A percentile compares a stretch with the other conserved stretches of the same genome.
Evolutionary conservation across 2,329 filamentous ascomycete species (phyloP).

Genomic region (Hypomyces perniciosus): DNA sequence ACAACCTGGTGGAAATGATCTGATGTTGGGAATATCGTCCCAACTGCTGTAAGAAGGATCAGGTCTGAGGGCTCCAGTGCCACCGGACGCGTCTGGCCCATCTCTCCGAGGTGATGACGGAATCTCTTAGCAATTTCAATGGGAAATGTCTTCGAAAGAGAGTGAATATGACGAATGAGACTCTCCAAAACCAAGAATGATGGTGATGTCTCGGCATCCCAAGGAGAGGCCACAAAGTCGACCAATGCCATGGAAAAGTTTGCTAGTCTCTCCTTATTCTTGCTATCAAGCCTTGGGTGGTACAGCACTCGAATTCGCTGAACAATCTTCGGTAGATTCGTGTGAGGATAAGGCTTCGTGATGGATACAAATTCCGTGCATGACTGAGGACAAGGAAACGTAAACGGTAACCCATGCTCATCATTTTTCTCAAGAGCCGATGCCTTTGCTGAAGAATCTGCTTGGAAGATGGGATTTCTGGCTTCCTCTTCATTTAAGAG

Average conservation of each 20-base stretch:
- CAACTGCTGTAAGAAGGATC: constrained; percentile 74
- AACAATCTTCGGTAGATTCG: constrained; percentile 69
- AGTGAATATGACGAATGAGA: constrained; percentile 85
- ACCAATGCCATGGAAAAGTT: constrained; percentile 62
- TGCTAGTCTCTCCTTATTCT: constrained; percentile 77
- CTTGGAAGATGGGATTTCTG: constrained; percentile 46
- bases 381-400: constrained; percentile 76
- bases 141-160: constrained; percentile 79
- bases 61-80: constrained; percentile 64
- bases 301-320: constrained; percentile 90
- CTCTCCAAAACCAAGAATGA: constrained; percentile 69
- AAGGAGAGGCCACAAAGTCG: constrained; percentile 51
- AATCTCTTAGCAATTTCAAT: constrained; percentile 72
- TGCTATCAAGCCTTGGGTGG: constrained; percentile 75
- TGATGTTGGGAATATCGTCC: constrained; percentile 84
- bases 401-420: constrained; percentile 64
- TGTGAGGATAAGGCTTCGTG: constrained; percentile 52
- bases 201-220: constrained; percentile 37
- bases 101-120: constrained; percentile 61
- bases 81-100: constrained; percentile 43
- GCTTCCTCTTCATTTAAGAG: constrained; percentile 55
- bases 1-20: constrained; percentile 96
- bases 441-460: constrained; percentile 37
- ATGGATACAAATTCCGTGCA: constrained; percentile 69
- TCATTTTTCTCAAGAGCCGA: constrained; percentile 34